Base-by-base conservation (phyloP, 2,329 filamentous ascomycete genomes). In the Penicillium sp. region DNA sequence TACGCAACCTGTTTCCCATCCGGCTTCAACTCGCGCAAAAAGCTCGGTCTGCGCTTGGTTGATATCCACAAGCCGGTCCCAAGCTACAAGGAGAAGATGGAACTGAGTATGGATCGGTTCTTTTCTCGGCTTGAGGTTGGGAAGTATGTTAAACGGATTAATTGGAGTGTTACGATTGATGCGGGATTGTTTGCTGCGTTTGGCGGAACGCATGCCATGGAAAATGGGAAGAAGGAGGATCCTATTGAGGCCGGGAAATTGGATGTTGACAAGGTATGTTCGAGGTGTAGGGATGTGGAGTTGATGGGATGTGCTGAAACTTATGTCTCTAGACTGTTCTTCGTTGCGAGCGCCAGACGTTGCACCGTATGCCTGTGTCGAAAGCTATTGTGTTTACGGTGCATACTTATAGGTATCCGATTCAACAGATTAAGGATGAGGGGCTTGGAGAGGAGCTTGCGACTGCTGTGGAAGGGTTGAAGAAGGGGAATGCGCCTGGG, bases 71-170 rank as follows among this genome's bases (percentile, higher is more conserved):
- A 40, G 0, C 81, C 81, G 0, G 80, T 85, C 0, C 82, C 82
- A 0, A 74, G 76, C 6, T 85, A 85, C 60, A 67, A 61, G 28
- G 64, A 72, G 38, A 84, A 82, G 58, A 58, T 86, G 0, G 78
- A 79, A 57, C 75, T 70, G 41, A 77, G 73, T 42, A 85, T 85
- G 82, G 81, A 86, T 60, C 69, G 79, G 1, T 84, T 80, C 66
- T 84, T 85, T 61, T 73, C 76, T 1, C 64, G 65, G 11, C 41
- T 85, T 0, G 75, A 78, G 10, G 70, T 75, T 0, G 81, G 81
- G 0, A 76, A 72, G 53, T 72, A 78, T 11, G 79, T 85, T 1
- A 75, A 76, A 61, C 67, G 83, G 5, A 68, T 69, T 1, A 86
- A 86, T 61, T 75, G 72, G 74, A 66, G 62, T 48, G 52, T 76